phyloP scores from a whole-genome alignment of 345 rosid genomes.

The Citrus inodora region DNA sequence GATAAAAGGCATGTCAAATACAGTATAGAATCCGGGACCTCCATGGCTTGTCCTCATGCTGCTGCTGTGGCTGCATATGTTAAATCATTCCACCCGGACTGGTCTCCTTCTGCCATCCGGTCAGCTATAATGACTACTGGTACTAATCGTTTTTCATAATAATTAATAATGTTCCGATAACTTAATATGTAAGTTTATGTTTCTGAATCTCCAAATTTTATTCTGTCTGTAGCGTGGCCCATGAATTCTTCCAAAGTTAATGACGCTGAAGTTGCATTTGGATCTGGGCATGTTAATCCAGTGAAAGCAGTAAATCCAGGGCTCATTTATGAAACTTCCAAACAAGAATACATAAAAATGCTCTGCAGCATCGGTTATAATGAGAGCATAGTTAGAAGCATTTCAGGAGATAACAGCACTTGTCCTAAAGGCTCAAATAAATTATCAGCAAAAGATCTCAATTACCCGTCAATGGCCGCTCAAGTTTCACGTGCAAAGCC shows the following conservation, averaged over 20 bases:
- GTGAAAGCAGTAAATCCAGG: constrained; percentile 38
- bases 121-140: constrained; percentile 67
- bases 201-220: neutral
- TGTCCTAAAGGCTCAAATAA: constrained; percentile 16
- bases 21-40: constrained; percentile 47
- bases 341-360: constrained; percentile 35
- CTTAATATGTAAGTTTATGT: neutral
- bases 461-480: constrained; percentile 39
- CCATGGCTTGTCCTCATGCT: constrained; percentile 57
- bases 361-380: constrained; percentile 32
- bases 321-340: constrained; percentile 22
- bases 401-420: constrained; percentile 25
- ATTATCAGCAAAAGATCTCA: constrained; percentile 21
- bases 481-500: constrained; percentile 1
- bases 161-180: neutral
- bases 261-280: constrained; percentile 45
- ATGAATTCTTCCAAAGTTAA: constrained; percentile 27
- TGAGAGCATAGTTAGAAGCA: neutral
- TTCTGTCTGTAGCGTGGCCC: constrained; percentile 28
- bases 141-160: constrained; percentile 6
- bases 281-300: constrained; percentile 54
- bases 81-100: constrained; percentile 33
- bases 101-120: constrained; percentile 62
- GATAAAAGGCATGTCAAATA: constrained; percentile 26
- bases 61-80: constrained; percentile 44